Evolutionary conservation across 176 grass and related monocot genomes (phyloP).

Genomic region (Carex pumila): DNA sequence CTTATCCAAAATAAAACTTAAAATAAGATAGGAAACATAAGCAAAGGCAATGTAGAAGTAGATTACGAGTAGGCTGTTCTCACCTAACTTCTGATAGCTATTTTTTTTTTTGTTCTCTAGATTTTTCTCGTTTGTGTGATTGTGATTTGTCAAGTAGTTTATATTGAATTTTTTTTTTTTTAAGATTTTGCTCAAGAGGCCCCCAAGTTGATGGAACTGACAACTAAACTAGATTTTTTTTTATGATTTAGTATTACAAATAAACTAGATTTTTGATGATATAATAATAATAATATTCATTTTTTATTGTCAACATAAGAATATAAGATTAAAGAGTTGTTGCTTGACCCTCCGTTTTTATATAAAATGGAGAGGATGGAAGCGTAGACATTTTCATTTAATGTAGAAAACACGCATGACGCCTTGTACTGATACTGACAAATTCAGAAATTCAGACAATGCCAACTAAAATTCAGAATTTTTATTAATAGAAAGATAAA

Average conservation of each 20-base stretch:
- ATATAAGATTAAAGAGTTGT: no score
- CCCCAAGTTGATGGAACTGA: neutral
- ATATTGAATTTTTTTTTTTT: neutral
- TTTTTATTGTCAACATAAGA: no score
- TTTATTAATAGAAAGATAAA: no score
- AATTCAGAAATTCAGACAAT: neutral
- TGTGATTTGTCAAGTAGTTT: constrained; percentile 9
- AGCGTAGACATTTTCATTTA: neutral
- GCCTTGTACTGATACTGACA: neutral
- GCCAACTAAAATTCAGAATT: neutral
- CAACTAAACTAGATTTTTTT: neutral
- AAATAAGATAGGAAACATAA: neutral
- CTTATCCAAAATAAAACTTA: neutral
- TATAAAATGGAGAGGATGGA: neutral
- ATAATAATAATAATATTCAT: neutral
- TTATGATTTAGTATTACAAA: neutral
- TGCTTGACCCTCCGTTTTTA: neutral
- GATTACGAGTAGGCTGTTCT: neutral
- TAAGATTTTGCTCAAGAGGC: neutral
- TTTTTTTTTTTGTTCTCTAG: neutral
- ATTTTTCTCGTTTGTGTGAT: neutral
- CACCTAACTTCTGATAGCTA: constrained; percentile 17
- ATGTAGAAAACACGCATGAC: neutral
- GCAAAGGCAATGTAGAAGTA: constrained; percentile 1
- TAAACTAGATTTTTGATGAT: neutral